Evolutionary conservation across 2,329 filamentous ascomycete species (phyloP), one percentile per base, ranked within the genome.

Genomic region (Pseudocercospora fuligena): DNA sequence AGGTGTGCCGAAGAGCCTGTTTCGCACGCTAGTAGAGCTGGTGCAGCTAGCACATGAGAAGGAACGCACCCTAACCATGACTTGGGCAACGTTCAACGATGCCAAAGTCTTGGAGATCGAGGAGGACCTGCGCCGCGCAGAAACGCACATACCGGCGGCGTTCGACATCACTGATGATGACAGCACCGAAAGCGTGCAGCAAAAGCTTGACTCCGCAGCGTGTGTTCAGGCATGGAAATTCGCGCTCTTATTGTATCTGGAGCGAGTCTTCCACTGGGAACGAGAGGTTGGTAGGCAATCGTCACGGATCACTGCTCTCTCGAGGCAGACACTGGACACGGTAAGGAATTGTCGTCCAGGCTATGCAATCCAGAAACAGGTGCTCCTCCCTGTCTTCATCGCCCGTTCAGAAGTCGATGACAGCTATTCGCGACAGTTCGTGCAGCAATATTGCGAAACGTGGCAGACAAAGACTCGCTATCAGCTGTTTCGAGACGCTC

Each of bases 391-490:
- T 5, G 33, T 62, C 19, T 62, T 62, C 8, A 27, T 62, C 9
- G 60, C 60, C 12, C 49, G 60, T 6, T 62, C 60, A 14, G 60
- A 62, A 27, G n/a, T 51, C 47, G 29, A 54, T 19, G 60, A 62
- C 19, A 29, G 27, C 11, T 56, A 62, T 40, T 62, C 60, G 19
- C 19, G 60, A 21, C 46, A 51, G 21, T 62, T 36, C 46, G 27
- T 54, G 29, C 31, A 62, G 25, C 14, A 51, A 23, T 62, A 62
- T 25, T 62, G 60, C 46, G 47, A 62, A 21, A 25, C 27, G 23
- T 62, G 60, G 60, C 47, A 62, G 23, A 19, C 33, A 12, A 62
- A 62, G 46, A 62, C 60, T 16, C 60, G 60, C 25, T 62, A 62
- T 19, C 60, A 62, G 47, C 60, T 62, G 29, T 62, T 62, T 31